phyloP scores from a whole-genome alignment of 2,329 filamentous ascomycete genomes.

The Metarhizium guizhouense region DNA sequence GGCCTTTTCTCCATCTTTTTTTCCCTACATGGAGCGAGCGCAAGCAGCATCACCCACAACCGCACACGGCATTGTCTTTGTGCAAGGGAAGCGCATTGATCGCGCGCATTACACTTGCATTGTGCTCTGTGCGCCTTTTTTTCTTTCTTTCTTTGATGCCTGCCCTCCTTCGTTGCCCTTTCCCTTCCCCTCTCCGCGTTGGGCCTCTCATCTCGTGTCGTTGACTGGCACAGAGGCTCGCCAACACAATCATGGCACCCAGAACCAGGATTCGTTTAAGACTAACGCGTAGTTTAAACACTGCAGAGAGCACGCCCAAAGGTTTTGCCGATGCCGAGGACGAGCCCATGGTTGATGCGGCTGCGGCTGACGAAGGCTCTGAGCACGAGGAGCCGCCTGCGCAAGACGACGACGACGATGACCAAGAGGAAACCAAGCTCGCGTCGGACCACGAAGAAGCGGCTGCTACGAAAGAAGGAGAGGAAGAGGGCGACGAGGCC shows the following conservation, averaged over 20 bases:
- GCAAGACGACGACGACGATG: constrained; percentile 21
- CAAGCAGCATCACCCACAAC: background rate
- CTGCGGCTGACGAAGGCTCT: constrained; percentile 10
- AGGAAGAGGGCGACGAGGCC: constrained; percentile 30
- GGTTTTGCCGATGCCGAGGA: constrained; percentile 33
- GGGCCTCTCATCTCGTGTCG: background rate
- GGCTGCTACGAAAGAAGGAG: constrained; percentile 35
- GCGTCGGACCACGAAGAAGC: constrained; percentile 22
- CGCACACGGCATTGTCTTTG: background rate
- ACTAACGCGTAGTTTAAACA: constrained; percentile 21
- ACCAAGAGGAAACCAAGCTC: constrained; percentile 29
- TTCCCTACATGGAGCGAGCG: background rate
- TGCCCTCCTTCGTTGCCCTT: too few species aligned
- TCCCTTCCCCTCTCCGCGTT: too few species aligned
- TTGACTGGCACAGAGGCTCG: background rate
- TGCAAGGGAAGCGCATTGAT: background rate
- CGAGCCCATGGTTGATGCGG: constrained; percentile 27
- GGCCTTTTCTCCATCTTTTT: constrained; percentile 1
- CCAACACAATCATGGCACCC: constrained; percentile 15
- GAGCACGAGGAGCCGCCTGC: constrained; percentile 18
- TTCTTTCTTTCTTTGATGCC: background rate
- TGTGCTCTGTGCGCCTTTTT: background rate
- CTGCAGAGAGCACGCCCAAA: constrained; percentile 32
- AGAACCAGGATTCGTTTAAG: constrained; percentile 22
- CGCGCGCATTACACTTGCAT: background rate